A percentile compares a stretch with the other conserved stretches of the same genome.
Conservation (phyloP, 2,329 filamentous ascomycete species). For the Diplodia mutila region DNA sequence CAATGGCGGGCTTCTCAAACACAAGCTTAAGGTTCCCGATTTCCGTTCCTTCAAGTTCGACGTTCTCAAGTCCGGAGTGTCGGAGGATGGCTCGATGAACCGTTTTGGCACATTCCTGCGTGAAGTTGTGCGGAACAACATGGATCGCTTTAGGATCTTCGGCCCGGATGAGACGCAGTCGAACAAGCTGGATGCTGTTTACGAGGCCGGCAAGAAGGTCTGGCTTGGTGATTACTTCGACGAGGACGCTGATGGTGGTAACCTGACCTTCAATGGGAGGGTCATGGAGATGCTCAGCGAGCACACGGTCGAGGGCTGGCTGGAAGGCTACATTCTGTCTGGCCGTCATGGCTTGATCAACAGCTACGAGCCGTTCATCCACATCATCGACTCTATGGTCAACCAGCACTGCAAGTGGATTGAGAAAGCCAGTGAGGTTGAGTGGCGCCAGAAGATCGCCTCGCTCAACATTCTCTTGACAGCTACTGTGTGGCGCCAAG, state of each 20-base stretch:
- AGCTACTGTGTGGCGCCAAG: constrained; percentile 78
- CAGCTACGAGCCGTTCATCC: constrained; percentile 82
- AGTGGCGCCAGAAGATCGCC: constrained; percentile 73
- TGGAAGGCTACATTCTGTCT: constrained; percentile 77
- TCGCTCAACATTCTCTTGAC: constrained; percentile 81
- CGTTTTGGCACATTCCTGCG: constrained; percentile 70
- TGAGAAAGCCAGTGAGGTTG: constrained; percentile 78
- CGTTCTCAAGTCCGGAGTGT: constrained; percentile 63
- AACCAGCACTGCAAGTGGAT: constrained; percentile 88
- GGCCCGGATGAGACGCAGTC: constrained; percentile 82
- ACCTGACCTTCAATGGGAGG: constrained; percentile 66
- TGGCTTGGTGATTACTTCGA: constrained; percentile 81
- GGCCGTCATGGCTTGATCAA: constrained; percentile 77
- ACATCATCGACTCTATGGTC: constrained; percentile 84
- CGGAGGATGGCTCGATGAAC: constrained; percentile 65
- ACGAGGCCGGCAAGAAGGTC: constrained; percentile 75
- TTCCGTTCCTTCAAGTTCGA: constrained; percentile 70
- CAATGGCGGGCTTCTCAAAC: constrained; percentile 70
- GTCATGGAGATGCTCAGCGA: constrained; percentile 87
- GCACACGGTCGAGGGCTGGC: constrained; percentile 78
- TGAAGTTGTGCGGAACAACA: constrained; percentile 68
- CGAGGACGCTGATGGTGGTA: constrained; percentile 75
- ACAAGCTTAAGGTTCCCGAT: constrained; percentile 69
- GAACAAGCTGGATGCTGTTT: constrained; percentile 74
- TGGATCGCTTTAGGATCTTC: constrained; percentile 72